phyloP scores from a whole-genome alignment of 495 filamentous ascomycete species.

The Hypoxylon lienhwacheense region DNA sequence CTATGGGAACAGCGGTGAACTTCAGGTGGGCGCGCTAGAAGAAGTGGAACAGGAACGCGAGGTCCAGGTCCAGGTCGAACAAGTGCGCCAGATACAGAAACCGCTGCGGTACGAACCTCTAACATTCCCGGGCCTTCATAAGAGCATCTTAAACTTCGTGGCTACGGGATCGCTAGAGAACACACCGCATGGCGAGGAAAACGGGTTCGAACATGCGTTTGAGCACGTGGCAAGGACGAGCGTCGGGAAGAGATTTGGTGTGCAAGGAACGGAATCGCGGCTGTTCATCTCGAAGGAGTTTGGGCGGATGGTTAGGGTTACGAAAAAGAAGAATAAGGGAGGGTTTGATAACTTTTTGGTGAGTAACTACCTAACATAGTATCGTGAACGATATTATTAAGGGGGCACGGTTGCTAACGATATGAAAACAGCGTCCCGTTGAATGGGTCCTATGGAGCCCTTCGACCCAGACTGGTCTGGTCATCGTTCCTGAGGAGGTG shows the following conservation, averaged over 20 bases:
- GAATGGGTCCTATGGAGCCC: slow-evolving; percentile 46
- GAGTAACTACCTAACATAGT: slow-evolving; percentile 9
- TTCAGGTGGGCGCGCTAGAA: slow-evolving; percentile 37
- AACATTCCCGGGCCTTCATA: slow-evolving; percentile 41
- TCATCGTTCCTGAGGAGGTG: slow-evolving; percentile 60
- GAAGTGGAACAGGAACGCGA: slow-evolving; percentile 59
- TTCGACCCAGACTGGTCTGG: slow-evolving; percentile 43
- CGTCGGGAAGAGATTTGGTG: slow-evolving; percentile 33
- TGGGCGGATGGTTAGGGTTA: slow-evolving; percentile 25
- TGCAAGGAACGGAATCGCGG: slow-evolving; percentile 29
- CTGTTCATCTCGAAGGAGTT: slow-evolving; percentile 45
- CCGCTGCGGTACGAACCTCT: slow-evolving; percentile 31
- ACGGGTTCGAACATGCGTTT: slow-evolving; percentile 35
- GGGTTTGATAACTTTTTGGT: slow-evolving; percentile 42
- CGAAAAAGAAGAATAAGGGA: neutral
- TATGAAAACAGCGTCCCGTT: slow-evolving; percentile 40
- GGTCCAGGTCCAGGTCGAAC: slow-evolving; percentile 52
- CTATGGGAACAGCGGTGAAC: neutral
- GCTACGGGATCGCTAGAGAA: slow-evolving; percentile 26
- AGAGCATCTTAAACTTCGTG: slow-evolving; percentile 30
- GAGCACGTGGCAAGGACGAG: slow-evolving; percentile 29
- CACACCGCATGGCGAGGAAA: neutral
- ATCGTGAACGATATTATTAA: neutral
- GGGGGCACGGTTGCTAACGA: slow-evolving; percentile 10
- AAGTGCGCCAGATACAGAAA: slow-evolving; percentile 51